Percentiles rank a stretch among this genome's conserved stretches.
Evolutionary conservation across 1,139 yeast genomes (phyloP).

Genomic region (Trichomonascaceae sp.): DNA sequence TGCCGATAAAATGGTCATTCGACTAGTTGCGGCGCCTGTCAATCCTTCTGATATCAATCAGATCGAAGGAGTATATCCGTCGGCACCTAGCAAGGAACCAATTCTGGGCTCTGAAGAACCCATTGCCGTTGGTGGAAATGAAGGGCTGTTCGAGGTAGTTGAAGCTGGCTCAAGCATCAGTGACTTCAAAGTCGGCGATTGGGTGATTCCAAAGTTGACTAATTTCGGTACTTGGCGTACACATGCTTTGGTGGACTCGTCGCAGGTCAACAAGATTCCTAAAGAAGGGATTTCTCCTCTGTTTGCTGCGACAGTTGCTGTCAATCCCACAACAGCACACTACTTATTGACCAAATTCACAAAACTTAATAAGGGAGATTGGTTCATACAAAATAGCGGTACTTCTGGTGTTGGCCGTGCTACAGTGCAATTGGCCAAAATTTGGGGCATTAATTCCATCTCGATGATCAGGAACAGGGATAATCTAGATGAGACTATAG

Average conservation of each 20-base stretch:
- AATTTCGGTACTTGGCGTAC: constrained; percentile 96
- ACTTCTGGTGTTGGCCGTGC: constrained; percentile 94
- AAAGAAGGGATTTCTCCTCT: constrained; percentile 37
- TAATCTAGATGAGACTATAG: constrained; percentile 56
- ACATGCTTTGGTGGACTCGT: constrained; percentile 43
- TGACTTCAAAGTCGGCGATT: constrained; percentile 63
- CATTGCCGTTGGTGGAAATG: constrained; percentile 83
- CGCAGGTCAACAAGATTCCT: constrained; percentile 39
- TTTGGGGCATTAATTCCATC: constrained; percentile 74
- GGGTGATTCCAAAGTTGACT: constrained; percentile 81
- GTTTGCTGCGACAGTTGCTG: constrained; percentile 84
- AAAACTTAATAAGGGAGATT: constrained; percentile 64
- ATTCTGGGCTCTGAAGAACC: constrained; percentile 54
- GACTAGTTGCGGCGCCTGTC: constrained; percentile 78
- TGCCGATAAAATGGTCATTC: constrained; percentile 45
- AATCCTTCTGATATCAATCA: constrained; percentile 92
- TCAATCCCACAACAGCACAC: constrained; percentile 89
- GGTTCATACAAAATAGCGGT: constrained; percentile 96
- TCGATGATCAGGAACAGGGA: constrained; percentile 69
- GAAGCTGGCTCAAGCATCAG: constrained; percentile 53
- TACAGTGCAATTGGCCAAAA: constrained; percentile 79
- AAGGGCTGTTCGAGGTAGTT: constrained; percentile 81
- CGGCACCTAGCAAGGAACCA: constrained; percentile 58
- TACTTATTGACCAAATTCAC: constrained; percentile 75
- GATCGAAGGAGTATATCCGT: constrained; percentile 88